A percentile compares a stretch with the other conserved stretches of the same genome.
These are phyloP conservation scores for Termitomyces sp. DNA, from an alignment of 768 basidiomycete species.

Conservation along the genomic window DNA sequence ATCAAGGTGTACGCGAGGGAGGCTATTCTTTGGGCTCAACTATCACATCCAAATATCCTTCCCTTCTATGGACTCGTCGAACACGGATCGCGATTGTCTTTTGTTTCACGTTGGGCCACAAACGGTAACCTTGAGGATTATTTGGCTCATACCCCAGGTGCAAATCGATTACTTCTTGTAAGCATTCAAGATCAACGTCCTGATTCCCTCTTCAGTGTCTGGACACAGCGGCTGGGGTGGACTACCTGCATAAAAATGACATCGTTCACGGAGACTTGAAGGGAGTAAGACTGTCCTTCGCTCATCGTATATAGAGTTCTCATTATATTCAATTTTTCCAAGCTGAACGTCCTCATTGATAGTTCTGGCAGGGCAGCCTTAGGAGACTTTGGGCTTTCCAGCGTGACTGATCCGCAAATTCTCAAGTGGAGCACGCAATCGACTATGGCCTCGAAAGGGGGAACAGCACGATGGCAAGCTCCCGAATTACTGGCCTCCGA, in stretches of 20 bases:
- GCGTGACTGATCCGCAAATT: not conserved
- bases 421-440: not conserved
- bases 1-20: not conserved
- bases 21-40: not conserved
- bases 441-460: not conserved
- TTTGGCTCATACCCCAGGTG: not conserved
- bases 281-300: not conserved
- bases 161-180: conserved; percentile 3
- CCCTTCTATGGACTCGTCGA: not conserved
- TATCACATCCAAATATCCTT: not conserved
- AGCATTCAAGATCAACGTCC: not conserved
- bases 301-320: not conserved
- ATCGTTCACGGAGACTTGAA: conserved; percentile 4
- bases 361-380: not conserved
- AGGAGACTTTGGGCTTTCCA: not conserved
- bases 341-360: not conserved
- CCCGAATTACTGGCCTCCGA: not conserved
- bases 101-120: not conserved
- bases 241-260: conserved; percentile 2
- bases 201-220: not conserved
- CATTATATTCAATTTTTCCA: too few species aligned
- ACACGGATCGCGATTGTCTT: not conserved
- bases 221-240: conserved; percentile 1
- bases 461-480: conserved; percentile 3
- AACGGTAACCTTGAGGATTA: not conserved